Conservation (phyloP, 352 stramenopile species). For the Phytophthora aleatoria region DNA sequence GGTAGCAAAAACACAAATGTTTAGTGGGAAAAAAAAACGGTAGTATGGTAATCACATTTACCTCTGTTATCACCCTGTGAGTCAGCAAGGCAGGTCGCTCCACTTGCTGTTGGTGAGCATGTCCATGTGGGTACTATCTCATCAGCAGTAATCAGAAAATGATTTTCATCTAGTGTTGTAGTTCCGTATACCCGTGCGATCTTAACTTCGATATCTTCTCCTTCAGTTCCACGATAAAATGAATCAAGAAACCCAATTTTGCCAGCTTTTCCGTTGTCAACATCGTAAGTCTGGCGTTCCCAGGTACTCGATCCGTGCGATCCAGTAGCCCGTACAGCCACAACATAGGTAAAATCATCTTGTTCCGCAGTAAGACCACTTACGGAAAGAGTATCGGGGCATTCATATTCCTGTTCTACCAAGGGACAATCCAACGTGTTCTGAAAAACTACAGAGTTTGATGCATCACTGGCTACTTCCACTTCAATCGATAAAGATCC, state of each 20-base stretch:
- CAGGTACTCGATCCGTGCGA: constrained; percentile 37
- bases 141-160: constrained; percentile 27
- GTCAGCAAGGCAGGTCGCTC: constrained; percentile 20
- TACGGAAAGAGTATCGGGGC: constrained; percentile 26
- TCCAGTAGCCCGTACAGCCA: constrained; percentile 37
- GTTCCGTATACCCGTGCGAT: constrained; percentile 38
- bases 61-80: constrained; percentile 23
- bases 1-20: neutral
- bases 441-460: constrained; percentile 2
- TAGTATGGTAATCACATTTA: constrained; percentile 4
- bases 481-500: constrained; percentile 22
- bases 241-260: constrained; percentile 22
- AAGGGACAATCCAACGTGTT: constrained; percentile 9
- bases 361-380: constrained; percentile 7
- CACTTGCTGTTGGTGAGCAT: constrained; percentile 9
- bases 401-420: constrained; percentile 14
- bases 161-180: constrained; percentile 10
- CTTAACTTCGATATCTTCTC: constrained; percentile 18
- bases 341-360: constrained; percentile 22
- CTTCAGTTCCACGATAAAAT: constrained; percentile 23
- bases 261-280: constrained; percentile 26
- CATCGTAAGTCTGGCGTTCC: constrained; percentile 25
- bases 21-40: neutral
- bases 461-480: constrained; percentile 5
- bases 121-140: constrained; percentile 4